Conservation (phyloP, 495 filamentous ascomycete species). For the Patellaria atrata region DNA sequence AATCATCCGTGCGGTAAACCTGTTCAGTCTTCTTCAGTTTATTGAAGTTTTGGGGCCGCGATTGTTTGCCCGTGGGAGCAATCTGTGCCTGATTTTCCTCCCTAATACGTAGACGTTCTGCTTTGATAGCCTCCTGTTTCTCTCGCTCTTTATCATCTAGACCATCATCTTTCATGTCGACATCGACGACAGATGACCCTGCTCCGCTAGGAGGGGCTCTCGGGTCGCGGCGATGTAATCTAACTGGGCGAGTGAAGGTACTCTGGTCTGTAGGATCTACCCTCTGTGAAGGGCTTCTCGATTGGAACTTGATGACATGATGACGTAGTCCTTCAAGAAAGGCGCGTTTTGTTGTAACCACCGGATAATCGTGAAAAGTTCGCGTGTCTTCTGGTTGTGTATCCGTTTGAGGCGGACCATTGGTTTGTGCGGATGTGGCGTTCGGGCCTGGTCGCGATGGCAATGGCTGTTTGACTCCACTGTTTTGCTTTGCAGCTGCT, state of each 20-base stretch:
- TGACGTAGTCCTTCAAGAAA: slow-evolving; percentile 68
- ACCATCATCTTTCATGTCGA: slow-evolving; percentile 33
- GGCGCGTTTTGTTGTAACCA: slow-evolving; percentile 67
- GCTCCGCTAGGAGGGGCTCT: slow-evolving; percentile 41
- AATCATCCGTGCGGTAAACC: slow-evolving; percentile 38
- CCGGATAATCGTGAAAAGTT: slow-evolving; percentile 50
- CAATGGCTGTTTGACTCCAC: too few species aligned
- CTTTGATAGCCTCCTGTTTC: slow-evolving; percentile 50
- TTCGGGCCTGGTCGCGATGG: not conserved
- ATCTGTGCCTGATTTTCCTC: slow-evolving; percentile 78
- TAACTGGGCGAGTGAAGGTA: slow-evolving; percentile 75
- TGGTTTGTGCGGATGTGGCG: not conserved
- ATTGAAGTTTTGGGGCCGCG: slow-evolving; percentile 37
- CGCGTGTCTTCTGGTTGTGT: slow-evolving; percentile 31
- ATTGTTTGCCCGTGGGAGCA: slow-evolving; percentile 56
- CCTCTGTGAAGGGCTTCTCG: slow-evolving; percentile 31
- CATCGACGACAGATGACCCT: slow-evolving; percentile 32
- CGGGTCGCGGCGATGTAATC: slow-evolving; percentile 82
- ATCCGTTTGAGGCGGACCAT: slow-evolving; percentile 27
- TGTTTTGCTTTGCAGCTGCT: too few species aligned
- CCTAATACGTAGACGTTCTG: slow-evolving; percentile 65
- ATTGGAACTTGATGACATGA: slow-evolving; percentile 67
- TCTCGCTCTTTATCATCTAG: slow-evolving; percentile 56
- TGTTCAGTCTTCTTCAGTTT: slow-evolving; percentile 53
- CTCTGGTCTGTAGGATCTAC: slow-evolving; percentile 62